Evolutionary conservation across 208 protist species (phyloP), one percentile per base, ranked within the genome.

Genomic region (Trypanosoma avium): DNA sequence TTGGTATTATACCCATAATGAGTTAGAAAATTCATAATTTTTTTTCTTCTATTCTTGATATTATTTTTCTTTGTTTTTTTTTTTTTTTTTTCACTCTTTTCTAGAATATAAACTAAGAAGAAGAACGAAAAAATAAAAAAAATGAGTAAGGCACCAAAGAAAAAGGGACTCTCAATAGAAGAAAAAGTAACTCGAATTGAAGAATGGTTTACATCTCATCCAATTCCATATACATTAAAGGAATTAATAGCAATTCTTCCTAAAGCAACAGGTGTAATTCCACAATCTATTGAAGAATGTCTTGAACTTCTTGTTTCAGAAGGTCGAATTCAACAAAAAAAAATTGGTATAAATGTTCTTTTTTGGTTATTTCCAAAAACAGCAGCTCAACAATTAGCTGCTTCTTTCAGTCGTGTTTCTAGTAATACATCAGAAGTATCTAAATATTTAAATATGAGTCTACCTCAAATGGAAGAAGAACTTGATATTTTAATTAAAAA

Each of bases 161-260:
- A 86, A 53, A 90, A 87, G 46, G 89, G 89, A 15, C 74, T 95
- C n/a, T 90, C 84, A 19, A 80, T 95, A 19, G 89, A 95, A 59
- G 86, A 95, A 47, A 95, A 95, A 70, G 47, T 82, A 15, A 40
- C 60, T 13, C 64, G 81, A 35, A 75, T 92, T 12, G 81, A 90
- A 62, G 13, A 43, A 26, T 95, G 84, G 84, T 84, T 91, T 32
- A 22, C 67, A 8, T 36, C 50, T 0, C 81, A 93, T 64, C 79
- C 84, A 8, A 40, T 66, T 19, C 89, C 89, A 9, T 93, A 88
- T 78, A 90, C 84, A 7, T 60, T 95, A 29, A 95, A 95, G 55
- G 89, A 95, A 53, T 57, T 95, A 17, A 47, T 77, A 43, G 47
- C 63, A 4, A 52, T 80, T 19, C 57, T 95, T 4, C 84, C 89